Base-by-base conservation (phyloP, 805 yeast species). In the Sugiyamaella marilandica region DNA sequence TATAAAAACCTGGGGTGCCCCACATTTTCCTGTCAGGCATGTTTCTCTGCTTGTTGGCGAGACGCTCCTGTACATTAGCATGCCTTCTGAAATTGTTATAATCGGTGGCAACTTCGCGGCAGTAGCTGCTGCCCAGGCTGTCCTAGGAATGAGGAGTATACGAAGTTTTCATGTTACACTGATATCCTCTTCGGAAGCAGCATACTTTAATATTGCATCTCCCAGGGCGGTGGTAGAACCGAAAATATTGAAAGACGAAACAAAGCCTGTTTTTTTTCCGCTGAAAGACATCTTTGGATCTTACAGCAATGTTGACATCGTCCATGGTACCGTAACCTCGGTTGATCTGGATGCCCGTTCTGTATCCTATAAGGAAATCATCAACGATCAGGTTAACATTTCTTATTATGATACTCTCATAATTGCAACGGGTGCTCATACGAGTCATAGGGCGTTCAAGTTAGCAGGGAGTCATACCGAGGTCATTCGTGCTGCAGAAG, bases 351-450 rank as follows among this genome's bases (percentile, higher is more conserved):
- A 54, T 13, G 32, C 36, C 19, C 37, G 58, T 47, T 16, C 51
- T 3, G 55, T 57, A 10, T 13, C 48, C 21, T 35, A 35, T 33
- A 52, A 44, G 21, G 43, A 21, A 11, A 39, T 39, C 9, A 39
- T 39, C 29, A 10, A 39, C 24, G 19, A 13, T 13, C 24, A 39
- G 24, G 19, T 39, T 19, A 14, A 9, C 19, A 39, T 39, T n/a
- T 33, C 49, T 5, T 16, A 31, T 13, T 60, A 57, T 29, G 61
- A 59, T 48, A 16, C 13, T 35, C 41, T 60, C 29, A 49, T 60
- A 13, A 32, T 60, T 32, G 62, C 61, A 10, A 48, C 62, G 26
- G 63, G 63, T 10, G 48, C 60, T 16, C 39, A 56, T 9, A 16
- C 58, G 1, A 13, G 19, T 7, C 29, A 45, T 14, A 32, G 37